Conservation (phyloP, 768 basidiomycete species). For the Pleurotus platypus region DNA sequence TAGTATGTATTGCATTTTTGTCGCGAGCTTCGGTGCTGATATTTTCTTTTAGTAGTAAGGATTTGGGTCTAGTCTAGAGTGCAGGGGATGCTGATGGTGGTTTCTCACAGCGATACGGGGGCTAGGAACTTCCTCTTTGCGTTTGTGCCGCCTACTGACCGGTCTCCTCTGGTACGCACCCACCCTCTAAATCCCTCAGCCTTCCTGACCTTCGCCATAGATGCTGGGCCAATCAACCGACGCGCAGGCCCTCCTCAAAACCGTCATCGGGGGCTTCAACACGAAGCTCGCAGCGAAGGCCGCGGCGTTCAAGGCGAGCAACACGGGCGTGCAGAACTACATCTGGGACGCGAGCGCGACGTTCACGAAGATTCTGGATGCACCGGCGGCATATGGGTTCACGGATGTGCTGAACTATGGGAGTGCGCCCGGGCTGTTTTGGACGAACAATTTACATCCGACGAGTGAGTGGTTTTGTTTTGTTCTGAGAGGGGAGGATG, state of each 20-base stretch:
- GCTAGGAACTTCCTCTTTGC: slow-evolving; percentile 54
- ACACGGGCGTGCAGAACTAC: slow-evolving; percentile 46
- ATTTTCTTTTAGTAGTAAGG: slow-evolving; percentile 27
- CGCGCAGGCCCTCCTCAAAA: slow-evolving; percentile 36
- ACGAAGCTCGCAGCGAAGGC: slow-evolving; percentile 38
- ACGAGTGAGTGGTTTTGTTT: slow-evolving; percentile 32
- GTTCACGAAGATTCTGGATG: slow-evolving; percentile 48
- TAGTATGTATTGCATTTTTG: slow-evolving; percentile 26
- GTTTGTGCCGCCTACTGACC: slow-evolving; percentile 37
- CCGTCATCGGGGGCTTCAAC: slow-evolving; percentile 52
- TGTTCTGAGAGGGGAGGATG: not conserved
- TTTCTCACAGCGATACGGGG: slow-evolving; percentile 38
- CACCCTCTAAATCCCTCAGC: too few relatives aligned
- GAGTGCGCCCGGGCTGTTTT: slow-evolving; percentile 40
- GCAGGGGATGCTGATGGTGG: not conserved
- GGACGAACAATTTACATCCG: slow-evolving; percentile 60
- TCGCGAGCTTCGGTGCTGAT: slow-evolving; percentile 12
- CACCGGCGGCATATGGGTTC: slow-evolving; percentile 48
- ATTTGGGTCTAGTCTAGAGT: not conserved
- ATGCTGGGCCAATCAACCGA: slow-evolving; percentile 45
- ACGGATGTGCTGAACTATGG: slow-evolving; percentile 48
- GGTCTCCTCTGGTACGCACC: slow-evolving; percentile 34
- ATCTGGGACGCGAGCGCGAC: slow-evolving; percentile 47
- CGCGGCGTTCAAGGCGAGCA: slow-evolving; percentile 34
- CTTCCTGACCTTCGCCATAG: not conserved